These are phyloP conservation scores for Leptographium procerum DNA, from an alignment of 2,329 filamentous ascomycete species.

Conservation along the genomic window DNA sequence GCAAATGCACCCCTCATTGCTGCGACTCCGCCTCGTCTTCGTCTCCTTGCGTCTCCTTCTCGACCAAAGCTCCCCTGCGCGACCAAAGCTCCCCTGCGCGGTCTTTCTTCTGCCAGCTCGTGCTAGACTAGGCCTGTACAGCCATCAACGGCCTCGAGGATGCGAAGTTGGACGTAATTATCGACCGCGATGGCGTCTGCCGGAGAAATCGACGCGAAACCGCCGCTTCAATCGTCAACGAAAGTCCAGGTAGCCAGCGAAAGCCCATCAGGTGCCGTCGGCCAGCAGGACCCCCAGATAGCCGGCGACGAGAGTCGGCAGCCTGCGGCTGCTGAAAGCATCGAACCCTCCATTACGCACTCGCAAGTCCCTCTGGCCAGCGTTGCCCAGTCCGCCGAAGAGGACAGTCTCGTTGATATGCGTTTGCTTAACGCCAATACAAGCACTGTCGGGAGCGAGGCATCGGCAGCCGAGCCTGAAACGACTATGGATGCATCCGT, in stretches of 20 bases:
- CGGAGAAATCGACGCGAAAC: background rate
- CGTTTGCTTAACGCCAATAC: background rate
- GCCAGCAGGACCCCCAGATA: background rate
- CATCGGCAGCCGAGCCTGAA: background rate
- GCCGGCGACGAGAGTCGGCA: background rate
- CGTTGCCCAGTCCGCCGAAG: background rate
- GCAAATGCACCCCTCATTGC: background rate
- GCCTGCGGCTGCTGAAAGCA: background rate
- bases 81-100: background rate
- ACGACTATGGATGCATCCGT: conserved; percentile 24
- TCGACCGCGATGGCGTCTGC: conserved; percentile 1
- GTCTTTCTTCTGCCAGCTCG: background rate
- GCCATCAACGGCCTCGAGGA: background rate
- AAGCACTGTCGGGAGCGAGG: background rate
- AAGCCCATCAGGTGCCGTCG: background rate
- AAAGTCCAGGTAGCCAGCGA: background rate
- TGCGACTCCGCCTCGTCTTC: background rate
- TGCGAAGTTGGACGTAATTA: background rate
- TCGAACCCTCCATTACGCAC: background rate
- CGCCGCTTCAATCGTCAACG: background rate
- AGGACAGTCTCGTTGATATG: background rate
- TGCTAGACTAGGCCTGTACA: background rate
- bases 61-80: background rate
- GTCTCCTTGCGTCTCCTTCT: background rate
- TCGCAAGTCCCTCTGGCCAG: background rate